Evolutionary conservation across 305 asterid genomes (phyloP), one percentile per base, ranked within the genome.

Genomic region (Plantago rigida): DNA sequence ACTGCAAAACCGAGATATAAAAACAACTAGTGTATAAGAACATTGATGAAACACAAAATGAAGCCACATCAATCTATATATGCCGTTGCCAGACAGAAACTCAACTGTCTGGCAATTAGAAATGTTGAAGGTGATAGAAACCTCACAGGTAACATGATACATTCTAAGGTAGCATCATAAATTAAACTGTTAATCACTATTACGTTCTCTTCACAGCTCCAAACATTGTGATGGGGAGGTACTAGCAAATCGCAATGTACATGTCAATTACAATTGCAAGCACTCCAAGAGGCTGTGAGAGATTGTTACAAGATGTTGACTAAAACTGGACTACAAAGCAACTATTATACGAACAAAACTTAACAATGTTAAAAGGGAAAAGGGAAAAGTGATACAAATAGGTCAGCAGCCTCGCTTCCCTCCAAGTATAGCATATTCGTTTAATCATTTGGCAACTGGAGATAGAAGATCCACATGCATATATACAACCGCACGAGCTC

Each of bases 261-360:
- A 53, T 53, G 11, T 53, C 59, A 53, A 39, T 53, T 53, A 53
- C 59, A 53, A 53, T 29, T 22, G 59, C 59, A 53, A 28, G 42
- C 42, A 53, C 58, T 53, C 58, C 10, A 7, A 36, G 44, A 36
- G 58, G 57, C 9, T 41, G 58, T 9, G 17, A 17, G 59, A 1
- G 10, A 53, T 31, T 26, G 17, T 11, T 52, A 52, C 58, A 52
- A 28, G 42, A 52, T 36, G 28, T 13, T 53, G 11, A 39, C 59
- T 53, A 53, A 53, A 39, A 53, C 42, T 53, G 12, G 11, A 53
- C 59, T 53, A 28, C 59, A 53, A n/a, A 36, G 10, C 39, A 24
- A 24, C 4, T 10, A 51, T 52, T 52, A 49, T 49, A 52, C 58
- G 39, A 22, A 15, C 58, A 26, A 51, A 51, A 51, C 13, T 31